Base-by-base conservation (phyloP, 2,329 filamentous ascomycete species). In the Rhytidhysteron rufulum region DNA sequence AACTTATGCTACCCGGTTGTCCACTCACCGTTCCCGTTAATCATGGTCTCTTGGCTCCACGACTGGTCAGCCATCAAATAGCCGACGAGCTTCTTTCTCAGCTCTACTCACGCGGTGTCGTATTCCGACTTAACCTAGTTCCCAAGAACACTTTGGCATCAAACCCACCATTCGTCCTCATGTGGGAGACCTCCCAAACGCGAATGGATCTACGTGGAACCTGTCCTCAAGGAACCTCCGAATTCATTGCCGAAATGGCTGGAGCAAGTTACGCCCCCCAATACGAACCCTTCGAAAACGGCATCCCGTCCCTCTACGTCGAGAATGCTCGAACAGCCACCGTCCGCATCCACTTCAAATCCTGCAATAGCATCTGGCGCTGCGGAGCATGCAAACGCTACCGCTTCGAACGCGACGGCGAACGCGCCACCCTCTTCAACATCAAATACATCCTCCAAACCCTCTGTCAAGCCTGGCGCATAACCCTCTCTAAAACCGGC, bases 131-230 rank as follows among this genome's bases (percentile, higher is more conserved):
- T 25, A 29, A 30, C 22, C n/a, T 29, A 9, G 30, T 37, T 9
- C 35, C 35, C 3, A n/a, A n/a, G n/a, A 8, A 7, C 7, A 27
- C 24, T 8, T 13, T 13, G 13, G 15, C 8, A n/a, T 15, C 15
- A 15, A 11, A 16, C 35, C 24, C n/a, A 4, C 16, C 5, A 9
- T 16, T 37, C 22, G 25, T 30, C 7, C 13, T 37, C n/a, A 4
- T 4, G n/a, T 16, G 15, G 35, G n/a, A 15, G 17, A 37, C 35
- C 10, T 29, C 24, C 9, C n/a, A 30, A 17, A 37, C 35, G 6
- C 35, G 35, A n/a, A 37, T 29, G 35, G n/a, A 37, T 10, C n/a
- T 37, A 16, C 35, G 35, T 25, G 34, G 20, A 20, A 37, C 21
- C 4, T 37, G 34, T 22, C 20, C 34, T n/a, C 20, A 7, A 18